Evolutionary conservation across 352 stramenopile species (phyloP), one percentile per base, ranked within the genome.

Genomic region (Bremia lactucae): DNA sequence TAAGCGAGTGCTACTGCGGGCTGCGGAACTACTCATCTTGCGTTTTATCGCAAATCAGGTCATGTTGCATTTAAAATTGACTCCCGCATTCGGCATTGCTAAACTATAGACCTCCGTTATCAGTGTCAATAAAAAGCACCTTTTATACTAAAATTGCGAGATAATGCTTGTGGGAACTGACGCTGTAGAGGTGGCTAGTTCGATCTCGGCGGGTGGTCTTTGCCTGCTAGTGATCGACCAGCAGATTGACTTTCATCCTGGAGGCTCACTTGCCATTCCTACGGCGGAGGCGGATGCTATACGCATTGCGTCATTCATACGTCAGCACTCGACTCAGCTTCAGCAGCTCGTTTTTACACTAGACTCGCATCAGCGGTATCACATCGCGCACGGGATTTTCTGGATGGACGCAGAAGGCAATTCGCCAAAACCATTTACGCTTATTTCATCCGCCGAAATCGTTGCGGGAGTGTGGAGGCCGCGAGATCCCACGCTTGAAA

Each of bases 201-300:
- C 54, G 22, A 59, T 71, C 23, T 41, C 59, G 15, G 36, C 55
- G n/a, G 75, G 75, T 20, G 81, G 78, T 1, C 26, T 83, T 18
- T 68, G 58, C 21, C 68, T 98, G 11, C 52, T 98, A 16, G 72
- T 98, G 42, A 95, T 98, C 36, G 95, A 98, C 64, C 72, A 91
- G 51, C 94, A 98, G 59, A 79, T 93, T 28, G 92, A 97, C 55
- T 98, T 98, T 67, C 94, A 98, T 65, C 84, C 88, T 2, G 87
- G 76, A 13, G 95, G 94, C 14, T 96, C 80, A 24, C 83, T 98
- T 5, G 92, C 86, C n/a, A 96, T 98, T 63, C 75, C 87, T n/a
- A 89, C 72, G 14, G 92, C 94, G 4, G 69, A 87, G 37, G 68
- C 84, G 6, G 94, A 98, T 64, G 87, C 93, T 4, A 51, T 62